Conservation (phyloP, 768 basidiomycete species). For the Podaxis pistillaris region DNA sequence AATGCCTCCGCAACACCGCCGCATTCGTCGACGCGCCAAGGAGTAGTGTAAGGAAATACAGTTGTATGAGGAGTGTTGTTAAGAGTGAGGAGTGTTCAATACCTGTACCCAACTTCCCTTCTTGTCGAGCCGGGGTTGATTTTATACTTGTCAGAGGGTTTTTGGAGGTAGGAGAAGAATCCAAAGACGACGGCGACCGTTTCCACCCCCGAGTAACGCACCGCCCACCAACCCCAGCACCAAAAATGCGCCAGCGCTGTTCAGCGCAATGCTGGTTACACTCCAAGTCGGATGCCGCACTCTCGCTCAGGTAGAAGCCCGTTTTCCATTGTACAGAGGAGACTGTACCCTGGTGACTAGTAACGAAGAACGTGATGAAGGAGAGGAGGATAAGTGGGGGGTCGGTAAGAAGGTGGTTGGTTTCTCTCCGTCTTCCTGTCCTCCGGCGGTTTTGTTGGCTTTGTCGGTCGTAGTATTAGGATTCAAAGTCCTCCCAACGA, state of each 20-base stretch:
- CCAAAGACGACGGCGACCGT: conserved; percentile 53
- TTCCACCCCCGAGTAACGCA: conserved; percentile 78
- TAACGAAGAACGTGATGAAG: conserved; percentile 76
- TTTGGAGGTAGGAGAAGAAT: neutral
- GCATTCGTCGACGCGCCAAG: conserved; percentile 71
- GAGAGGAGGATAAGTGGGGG: conserved; percentile 71
- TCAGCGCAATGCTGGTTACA: conserved; percentile 68
- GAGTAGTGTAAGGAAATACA: conserved; percentile 65
- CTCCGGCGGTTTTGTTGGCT: neutral
- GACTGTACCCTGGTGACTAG: conserved; percentile 87
- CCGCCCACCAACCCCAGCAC: conserved; percentile 41
- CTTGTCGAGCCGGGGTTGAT: neutral
- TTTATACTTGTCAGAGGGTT: neutral
- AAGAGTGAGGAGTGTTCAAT: conserved; percentile 42
- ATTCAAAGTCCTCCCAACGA: conserved; percentile 43
- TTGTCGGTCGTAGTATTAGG: conserved; percentile 32
- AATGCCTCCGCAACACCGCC: conserved; percentile 74
- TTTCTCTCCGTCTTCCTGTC: conserved; percentile 24
- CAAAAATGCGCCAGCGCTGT: conserved; percentile 74
- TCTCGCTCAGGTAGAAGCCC: conserved; percentile 72
- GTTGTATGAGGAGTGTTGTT: conserved; percentile 60
- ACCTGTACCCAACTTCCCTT: conserved; percentile 25
- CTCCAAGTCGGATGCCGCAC: conserved; percentile 50
- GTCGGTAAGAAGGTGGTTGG: conserved; percentile 12
- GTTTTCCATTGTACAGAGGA: conserved; percentile 94